A percentile compares a stretch with the other conserved stretches of the same genome.
These are phyloP conservation scores for Obba rivulosa DNA, from an alignment of 768 basidiomycete species.

Conservation along the genomic window DNA sequence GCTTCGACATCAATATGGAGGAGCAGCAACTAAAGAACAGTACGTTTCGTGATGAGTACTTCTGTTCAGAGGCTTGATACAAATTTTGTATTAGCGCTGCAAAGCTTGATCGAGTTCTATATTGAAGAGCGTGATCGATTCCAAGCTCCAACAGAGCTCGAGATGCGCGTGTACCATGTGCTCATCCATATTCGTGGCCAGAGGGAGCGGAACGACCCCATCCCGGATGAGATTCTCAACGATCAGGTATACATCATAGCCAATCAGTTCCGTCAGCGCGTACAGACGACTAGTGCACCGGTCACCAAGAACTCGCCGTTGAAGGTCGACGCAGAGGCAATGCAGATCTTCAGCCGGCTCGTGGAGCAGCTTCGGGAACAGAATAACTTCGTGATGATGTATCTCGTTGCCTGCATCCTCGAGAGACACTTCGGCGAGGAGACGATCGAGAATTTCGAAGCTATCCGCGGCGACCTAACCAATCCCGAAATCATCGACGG, in stretches of 20 bases:
- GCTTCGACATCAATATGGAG: constrained; percentile 67
- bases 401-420: constrained; percentile 83
- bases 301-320: constrained; percentile 64
- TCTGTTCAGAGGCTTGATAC: background rate
- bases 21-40: constrained; percentile 91
- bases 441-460: constrained; percentile 71
- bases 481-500: constrained; percentile 71
- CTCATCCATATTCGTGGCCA: constrained; percentile 88
- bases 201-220: constrained; percentile 66
- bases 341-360: constrained; percentile 64
- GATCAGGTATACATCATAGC: constrained; percentile 81
- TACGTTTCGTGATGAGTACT: constrained; percentile 44
- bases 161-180: constrained; percentile 94
- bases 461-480: constrained; percentile 50
- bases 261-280: constrained; percentile 72
- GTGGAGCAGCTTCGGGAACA: constrained; percentile 59
- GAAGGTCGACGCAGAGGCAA: constrained; percentile 57
- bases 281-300: constrained; percentile 73
- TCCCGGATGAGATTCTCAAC: constrained; percentile 59
- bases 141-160: constrained; percentile 79
- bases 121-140: constrained; percentile 68
- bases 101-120: constrained; percentile 91
- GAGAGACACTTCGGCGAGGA: constrained; percentile 83
- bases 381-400: constrained; percentile 68
- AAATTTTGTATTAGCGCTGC: constrained; percentile 56